Base-by-base conservation (phyloP, 2,329 filamentous ascomycete genomes). In the Cryphonectria parasitica region DNA sequence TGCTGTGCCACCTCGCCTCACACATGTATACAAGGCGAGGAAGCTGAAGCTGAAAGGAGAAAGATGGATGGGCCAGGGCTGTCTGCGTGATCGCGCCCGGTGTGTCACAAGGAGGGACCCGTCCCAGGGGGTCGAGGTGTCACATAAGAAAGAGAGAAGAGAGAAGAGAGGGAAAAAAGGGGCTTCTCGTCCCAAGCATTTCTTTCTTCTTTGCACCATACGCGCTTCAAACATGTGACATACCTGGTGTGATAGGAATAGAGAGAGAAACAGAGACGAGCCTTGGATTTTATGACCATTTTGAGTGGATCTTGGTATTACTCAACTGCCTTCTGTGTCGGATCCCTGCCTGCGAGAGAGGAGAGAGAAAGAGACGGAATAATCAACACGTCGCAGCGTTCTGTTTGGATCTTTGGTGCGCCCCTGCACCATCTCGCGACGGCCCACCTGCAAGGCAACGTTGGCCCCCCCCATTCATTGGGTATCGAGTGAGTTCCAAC, bases 1-100 rank as follows among this genome's bases (percentile, higher is more conserved):
- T 67, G 65, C 45, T 54, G 70, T 72, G 61, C 54, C 31, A 70
- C 70, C 22, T 60, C 19, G 31, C 64, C 61, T 49, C 45, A 49
- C 45, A 49, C 45, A 49, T 49, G 45, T 49, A 49, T 49, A 49
- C 45, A 49, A 49, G 45, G 45, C 45, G 45, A 49, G 22, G 52
- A 65, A 43, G 62, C 45, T 10, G 64, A 36, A 66, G 62, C 43
- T 68, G 63, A 70, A 64, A 56, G 34, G n/a, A n/a, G 22, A n/a
- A 49, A 49, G 2, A n/a, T 49, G 22, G 28, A 34, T 28, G n/a
- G 41, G 28, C 10, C 41, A 52, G n/a, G 17, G 61, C 64, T 28
- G 56, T 54, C 34, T 72, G 71, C 68, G 28, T 56, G 60, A 68
- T 45, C 52, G 62, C 62, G 68, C 58, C 61, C 62, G 22, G 25